Conservation (phyloP, 176 grass and related monocot species). For the Hordeum marinum region DNA sequence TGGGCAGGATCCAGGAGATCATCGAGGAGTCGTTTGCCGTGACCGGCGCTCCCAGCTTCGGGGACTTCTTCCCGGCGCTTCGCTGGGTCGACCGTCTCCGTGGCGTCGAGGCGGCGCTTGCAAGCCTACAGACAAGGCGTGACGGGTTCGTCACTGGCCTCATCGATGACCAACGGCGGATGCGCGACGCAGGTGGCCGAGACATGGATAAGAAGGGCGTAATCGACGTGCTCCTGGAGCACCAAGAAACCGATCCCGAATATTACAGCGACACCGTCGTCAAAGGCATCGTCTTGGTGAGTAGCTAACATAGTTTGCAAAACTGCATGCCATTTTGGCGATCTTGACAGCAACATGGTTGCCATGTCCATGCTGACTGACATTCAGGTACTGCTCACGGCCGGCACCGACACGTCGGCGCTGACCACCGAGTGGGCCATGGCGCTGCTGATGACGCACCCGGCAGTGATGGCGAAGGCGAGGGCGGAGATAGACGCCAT, state of each 20-base stretch:
- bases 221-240: slow-evolving; percentile 41
- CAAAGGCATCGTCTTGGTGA: slow-evolving; percentile 53
- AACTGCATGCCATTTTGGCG: no score
- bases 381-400: neutral
- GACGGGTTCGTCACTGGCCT: slow-evolving; percentile 31
- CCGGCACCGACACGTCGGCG: slow-evolving; percentile 52
- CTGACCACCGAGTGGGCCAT: slow-evolving; percentile 56
- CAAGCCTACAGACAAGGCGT: slow-evolving; percentile 5
- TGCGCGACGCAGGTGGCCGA: neutral
- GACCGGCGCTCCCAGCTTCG: slow-evolving; percentile 28
- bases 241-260: slow-evolving; percentile 39
- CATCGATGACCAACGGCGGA: slow-evolving; percentile 7
- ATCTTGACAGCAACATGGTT: no score
- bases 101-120: neutral
- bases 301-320: neutral
- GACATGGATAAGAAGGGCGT: neutral
- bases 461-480: slow-evolving; percentile 21
- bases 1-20: slow-evolving; percentile 30
- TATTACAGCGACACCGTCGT: slow-evolving; percentile 46
- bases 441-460: slow-evolving; percentile 39
- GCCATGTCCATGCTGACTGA: no score
- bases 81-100: slow-evolving; percentile 31
- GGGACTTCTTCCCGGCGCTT: slow-evolving; percentile 54
- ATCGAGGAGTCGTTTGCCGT: slow-evolving; percentile 31
- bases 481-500: slow-evolving; percentile 23